Evolutionary conservation across 2,329 filamentous ascomycete genomes (phyloP).

Genomic region (Cytospora chrysosperma): DNA sequence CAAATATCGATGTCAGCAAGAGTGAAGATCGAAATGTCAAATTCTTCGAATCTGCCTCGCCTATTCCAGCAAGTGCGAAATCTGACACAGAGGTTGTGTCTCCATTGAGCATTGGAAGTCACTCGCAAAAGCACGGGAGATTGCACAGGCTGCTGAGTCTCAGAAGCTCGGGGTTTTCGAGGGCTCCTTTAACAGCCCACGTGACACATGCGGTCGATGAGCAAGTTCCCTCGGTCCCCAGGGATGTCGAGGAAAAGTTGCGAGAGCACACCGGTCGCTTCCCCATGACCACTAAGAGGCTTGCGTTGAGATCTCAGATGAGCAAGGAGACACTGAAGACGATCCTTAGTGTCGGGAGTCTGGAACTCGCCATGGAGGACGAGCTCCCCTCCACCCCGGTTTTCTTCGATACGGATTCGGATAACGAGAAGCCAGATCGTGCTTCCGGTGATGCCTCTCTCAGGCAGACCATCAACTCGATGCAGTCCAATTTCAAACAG

Average conservation of each 20-base stretch:
- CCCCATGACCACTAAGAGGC: slow-evolving; percentile 37
- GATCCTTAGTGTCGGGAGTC: slow-evolving; percentile 50
- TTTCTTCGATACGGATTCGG: slow-evolving; percentile 15
- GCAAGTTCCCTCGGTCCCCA: slow-evolving; percentile 37
- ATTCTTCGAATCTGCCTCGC: slow-evolving; percentile 29
- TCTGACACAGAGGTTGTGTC: slow-evolving; percentile 35
- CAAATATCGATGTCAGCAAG: slow-evolving; percentile 26
- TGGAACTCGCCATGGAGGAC: slow-evolving; percentile 35
- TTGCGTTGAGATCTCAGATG: slow-evolving; percentile 39
- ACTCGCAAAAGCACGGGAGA: slow-evolving; percentile 38
- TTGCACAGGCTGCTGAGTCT: slow-evolving; percentile 43
- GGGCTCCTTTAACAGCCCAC: slow-evolving; percentile 34
- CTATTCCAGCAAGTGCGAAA: slow-evolving; percentile 31
- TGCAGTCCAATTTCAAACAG: slow-evolving; percentile 30
- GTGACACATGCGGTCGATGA: slow-evolving; percentile 35
- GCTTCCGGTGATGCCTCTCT: slow-evolving; percentile 19
- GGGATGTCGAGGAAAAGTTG: slow-evolving; percentile 37
- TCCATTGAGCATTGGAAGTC: slow-evolving; percentile 36
- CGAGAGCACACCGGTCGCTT: slow-evolving; percentile 36
- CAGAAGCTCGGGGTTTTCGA: slow-evolving; percentile 31
- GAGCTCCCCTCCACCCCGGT: slow-evolving; percentile 22
- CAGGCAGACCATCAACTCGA: slow-evolving; percentile 30
- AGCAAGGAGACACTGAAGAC: slow-evolving; percentile 50
- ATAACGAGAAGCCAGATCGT: slow-evolving; percentile 3
- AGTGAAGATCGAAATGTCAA: slow-evolving; percentile 23